Base-by-base conservation (phyloP, 2,329 filamentous ascomycete species). In the Aspergillus brunneoviolaceus region DNA sequence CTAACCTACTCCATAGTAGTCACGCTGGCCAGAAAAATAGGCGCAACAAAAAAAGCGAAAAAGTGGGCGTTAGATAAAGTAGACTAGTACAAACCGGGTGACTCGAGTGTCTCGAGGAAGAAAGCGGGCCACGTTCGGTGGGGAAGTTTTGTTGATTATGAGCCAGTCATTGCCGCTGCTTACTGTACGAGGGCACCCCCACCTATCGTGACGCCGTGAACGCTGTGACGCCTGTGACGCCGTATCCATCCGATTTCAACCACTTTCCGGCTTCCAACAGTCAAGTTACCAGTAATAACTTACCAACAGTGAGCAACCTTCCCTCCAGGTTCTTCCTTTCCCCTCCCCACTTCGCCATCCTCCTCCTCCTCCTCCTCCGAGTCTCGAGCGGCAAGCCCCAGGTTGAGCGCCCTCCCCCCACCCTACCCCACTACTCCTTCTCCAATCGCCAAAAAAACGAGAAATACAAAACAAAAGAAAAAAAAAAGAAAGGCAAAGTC, bases 61-160 rank as follows among this genome's bases (percentile, higher is more conserved):
- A 47, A 55, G 25, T 21, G 52, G 33, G 33, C 33, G 33, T 35
- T 10, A 16, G 14, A 35, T 16, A 14, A 16, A 35, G n/a, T 27
- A 9, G 39, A 12, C 52, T 55, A 55, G 52, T 33, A n/a, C 52
- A 16, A 9, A 48, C 45, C n/a, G 10, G 35, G 52, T 2, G n/a
- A 45, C 31, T 55, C n/a, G 52, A 58, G 56, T 49, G 27, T 27
- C 27, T 27, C 31, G 27, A 27, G 27, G 27, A 48, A 58, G 57
- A 58, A 61, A 50, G 60, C 60, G 63, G 64, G 60, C 60, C 57
- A 63, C 60, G 56, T 62, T 67, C 63, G 60, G 63, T 27, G 54
- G 64, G 61, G 33, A 16, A 35, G 12, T 35, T 10, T 5, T 35
- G 14, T 16, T 35, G 12, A 35, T 35, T 16, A 16, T 4, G 14